These are phyloP conservation scores for Stagonosporopsis chrysanthemi DNA, from an alignment of 2,329 filamentous ascomycete genomes.

Conservation along the genomic window DNA sequence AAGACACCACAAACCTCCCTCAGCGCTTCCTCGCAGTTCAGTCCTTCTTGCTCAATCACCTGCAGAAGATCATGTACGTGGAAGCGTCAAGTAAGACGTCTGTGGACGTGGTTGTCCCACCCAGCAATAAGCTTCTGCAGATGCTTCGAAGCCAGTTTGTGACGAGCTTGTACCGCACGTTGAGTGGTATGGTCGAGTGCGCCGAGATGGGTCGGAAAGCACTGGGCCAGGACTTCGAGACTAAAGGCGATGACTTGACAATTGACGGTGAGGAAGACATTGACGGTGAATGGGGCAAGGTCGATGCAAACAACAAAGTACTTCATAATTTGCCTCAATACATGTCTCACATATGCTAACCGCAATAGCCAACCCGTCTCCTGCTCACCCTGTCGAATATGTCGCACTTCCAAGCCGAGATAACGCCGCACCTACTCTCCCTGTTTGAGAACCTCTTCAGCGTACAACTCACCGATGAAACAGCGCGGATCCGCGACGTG, in stretches of 20 bases:
- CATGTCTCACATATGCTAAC: conserved; percentile 19
- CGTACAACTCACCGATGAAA: conserved; percentile 92
- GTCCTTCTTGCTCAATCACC: conserved; percentile 77
- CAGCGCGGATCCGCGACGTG: conserved; percentile 88
- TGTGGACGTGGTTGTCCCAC: conserved; percentile 83
- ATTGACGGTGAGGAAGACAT: conserved; percentile 40
- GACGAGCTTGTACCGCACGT: conserved; percentile 88
- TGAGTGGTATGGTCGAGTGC: conserved; percentile 97
- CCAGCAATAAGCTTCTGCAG: conserved; percentile 84
- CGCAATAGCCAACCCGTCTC: conserved; percentile 80
- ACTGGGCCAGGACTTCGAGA: conserved; percentile 63
- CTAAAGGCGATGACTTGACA: conserved; percentile 60
- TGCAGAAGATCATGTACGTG: conserved; percentile 96
- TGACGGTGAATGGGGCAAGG: conserved; percentile 38
- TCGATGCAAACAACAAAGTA: conserved; percentile 50
- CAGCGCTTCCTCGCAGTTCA: conserved; percentile 86
- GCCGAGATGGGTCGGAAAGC: conserved; percentile 77
- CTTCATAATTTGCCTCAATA: background rate
- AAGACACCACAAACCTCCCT: conserved; percentile 91
- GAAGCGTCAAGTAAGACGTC: conserved; percentile 80
- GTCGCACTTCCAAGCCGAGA: conserved; percentile 78
- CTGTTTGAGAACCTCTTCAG: conserved; percentile 95
- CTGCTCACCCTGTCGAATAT: conserved; percentile 94
- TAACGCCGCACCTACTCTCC: conserved; percentile 86
- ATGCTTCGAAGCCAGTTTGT: conserved; percentile 93